Conservation (phyloP, 83 land plant species). For the Picea abies region DNA sequence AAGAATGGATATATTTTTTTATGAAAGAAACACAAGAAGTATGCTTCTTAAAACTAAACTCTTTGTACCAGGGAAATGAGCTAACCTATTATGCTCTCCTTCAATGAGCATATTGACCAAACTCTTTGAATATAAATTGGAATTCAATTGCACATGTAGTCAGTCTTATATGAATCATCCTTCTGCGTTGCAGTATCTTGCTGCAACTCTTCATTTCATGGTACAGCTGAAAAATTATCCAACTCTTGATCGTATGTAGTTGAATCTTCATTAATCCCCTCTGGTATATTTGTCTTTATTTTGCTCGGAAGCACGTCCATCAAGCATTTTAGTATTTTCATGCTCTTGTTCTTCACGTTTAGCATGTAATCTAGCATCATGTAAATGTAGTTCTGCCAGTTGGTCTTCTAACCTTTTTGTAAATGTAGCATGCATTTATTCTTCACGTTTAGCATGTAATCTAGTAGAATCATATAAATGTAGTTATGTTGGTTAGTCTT, state of each 20-base stretch:
- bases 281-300: background rate
- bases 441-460: too few species aligned
- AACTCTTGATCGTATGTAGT: background rate
- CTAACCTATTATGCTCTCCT: background rate
- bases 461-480: too few species aligned
- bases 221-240: background rate
- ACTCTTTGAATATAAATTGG: background rate
- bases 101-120: constrained; percentile 10
- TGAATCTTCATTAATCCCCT: background rate
- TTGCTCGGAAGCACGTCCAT: background rate
- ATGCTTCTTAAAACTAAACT: background rate
- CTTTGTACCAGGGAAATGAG: background rate
- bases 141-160: constrained; percentile 5
- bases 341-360: background rate
- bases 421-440: too few species aligned
- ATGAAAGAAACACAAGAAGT: background rate
- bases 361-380: background rate
- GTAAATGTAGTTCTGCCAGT: background rate
- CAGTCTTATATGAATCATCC: background rate
- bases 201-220: background rate
- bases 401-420: background rate
- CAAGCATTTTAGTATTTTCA: background rate
- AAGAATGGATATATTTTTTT: too few species aligned
- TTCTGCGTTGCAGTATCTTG: background rate
- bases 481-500: too few species aligned